A percentile compares a stretch with the other conserved stretches of the same genome.
Conservation (phyloP, 177 flowering plant genomes). For the Vitis hybrid region DNA sequence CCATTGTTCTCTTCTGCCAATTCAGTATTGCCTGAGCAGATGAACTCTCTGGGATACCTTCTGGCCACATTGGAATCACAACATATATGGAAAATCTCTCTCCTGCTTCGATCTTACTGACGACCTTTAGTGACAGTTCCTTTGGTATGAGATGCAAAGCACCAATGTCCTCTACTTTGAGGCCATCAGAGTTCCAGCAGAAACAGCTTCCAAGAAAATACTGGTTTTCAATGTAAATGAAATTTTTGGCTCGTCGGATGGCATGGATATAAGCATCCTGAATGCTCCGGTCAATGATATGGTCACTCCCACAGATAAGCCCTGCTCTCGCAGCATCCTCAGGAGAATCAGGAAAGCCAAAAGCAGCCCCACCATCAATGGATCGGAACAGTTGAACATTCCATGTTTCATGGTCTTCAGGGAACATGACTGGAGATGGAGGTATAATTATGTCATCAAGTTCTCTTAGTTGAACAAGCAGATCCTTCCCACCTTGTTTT, state of each 20-base stretch:
- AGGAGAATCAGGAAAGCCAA: constrained; percentile 58
- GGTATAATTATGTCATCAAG: constrained; percentile 40
- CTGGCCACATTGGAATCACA: constrained; percentile 85
- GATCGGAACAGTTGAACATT: constrained; percentile 66
- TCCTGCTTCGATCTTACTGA: constrained; percentile 65
- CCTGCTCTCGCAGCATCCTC: constrained; percentile 53
- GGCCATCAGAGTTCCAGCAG: constrained; percentile 43
- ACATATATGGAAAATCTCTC: constrained; percentile 60
- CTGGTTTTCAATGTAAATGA: constrained; percentile 74
- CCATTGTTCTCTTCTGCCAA: constrained; percentile 78
- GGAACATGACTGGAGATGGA: constrained; percentile 40
- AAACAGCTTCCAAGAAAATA: constrained; percentile 72
- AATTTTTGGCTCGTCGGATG: constrained; percentile 62
- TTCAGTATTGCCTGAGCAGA: constrained; percentile 67
- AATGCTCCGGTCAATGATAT: constrained; percentile 64
- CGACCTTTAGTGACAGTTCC: constrained; percentile 62
- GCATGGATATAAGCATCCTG: constrained; percentile 73
- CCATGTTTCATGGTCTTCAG: constrained; percentile 62
- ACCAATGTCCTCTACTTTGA: constrained; percentile 48
- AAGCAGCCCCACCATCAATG: constrained; percentile 70
- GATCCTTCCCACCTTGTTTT: constrained; percentile 49
- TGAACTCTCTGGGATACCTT: constrained; percentile 54
- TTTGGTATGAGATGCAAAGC: constrained; percentile 68
- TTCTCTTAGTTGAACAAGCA: constrained; percentile 35
- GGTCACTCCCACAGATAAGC: constrained; percentile 59